A percentile compares a stretch with the other conserved stretches of the same genome.
Evolutionary conservation across 2,329 filamentous ascomycete genomes (phyloP).

Genomic region (Uncinocarpus reesii): DNA sequence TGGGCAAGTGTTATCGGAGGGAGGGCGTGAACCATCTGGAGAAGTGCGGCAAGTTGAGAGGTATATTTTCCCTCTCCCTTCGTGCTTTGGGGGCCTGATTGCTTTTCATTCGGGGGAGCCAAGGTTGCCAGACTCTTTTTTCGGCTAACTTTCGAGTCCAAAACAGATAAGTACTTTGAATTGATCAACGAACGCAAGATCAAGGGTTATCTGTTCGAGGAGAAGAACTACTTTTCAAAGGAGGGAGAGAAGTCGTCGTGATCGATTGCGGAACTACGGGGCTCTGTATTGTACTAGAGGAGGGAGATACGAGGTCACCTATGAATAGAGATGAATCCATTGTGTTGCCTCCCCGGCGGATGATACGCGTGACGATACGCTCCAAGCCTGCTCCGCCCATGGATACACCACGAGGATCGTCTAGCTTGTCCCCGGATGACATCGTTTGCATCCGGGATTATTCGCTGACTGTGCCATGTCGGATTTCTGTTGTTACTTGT

Average conservation of each 20-base stretch:
- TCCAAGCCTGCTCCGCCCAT: no score
- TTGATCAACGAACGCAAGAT: slow-evolving; percentile 53
- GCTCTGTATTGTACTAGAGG: neutral
- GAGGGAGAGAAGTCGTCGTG: slow-evolving; percentile 8
- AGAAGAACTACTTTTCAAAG: slow-evolving; percentile 48
- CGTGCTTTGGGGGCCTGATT: neutral
- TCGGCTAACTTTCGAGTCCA: slow-evolving; percentile 1
- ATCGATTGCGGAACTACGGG: neutral
- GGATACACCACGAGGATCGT: no score
- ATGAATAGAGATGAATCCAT: slow-evolving; percentile 1
- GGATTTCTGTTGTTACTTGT: neutral
- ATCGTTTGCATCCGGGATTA: neutral
- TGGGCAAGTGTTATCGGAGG: slow-evolving; percentile 56
- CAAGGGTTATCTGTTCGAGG: slow-evolving; percentile 53
- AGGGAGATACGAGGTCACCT: neutral
- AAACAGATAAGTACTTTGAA: slow-evolving; percentile 54
- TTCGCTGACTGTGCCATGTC: neutral
- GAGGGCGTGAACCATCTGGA: slow-evolving; percentile 59
- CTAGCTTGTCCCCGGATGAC: neutral
- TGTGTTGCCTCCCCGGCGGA: neutral
- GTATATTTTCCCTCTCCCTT: slow-evolving; percentile 22
- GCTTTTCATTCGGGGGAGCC: neutral
- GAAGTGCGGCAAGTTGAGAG: slow-evolving; percentile 56
- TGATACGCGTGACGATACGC: no score
- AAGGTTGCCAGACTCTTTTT: neutral